Evolutionary conservation across 2,329 filamentous ascomycete genomes (phyloP).

Genomic region (Podosphaera aphanis): DNA sequence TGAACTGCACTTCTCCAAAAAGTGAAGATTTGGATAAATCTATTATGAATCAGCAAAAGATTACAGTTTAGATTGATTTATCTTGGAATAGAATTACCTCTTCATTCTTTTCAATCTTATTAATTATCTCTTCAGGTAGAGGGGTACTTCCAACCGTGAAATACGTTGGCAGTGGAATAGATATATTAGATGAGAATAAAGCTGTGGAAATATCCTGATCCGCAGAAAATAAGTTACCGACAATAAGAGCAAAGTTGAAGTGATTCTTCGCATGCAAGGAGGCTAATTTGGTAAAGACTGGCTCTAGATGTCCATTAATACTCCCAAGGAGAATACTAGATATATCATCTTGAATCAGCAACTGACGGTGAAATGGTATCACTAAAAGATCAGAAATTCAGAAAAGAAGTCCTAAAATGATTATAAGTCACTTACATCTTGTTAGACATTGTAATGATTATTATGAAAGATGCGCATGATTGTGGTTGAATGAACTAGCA

Average conservation of each 20-base stretch:
- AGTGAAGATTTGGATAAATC: constrained; percentile 77
- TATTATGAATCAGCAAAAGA: constrained; percentile 14
- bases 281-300: constrained; percentile 58
- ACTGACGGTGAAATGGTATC: neutral
- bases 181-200: constrained; percentile 49
- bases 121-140: constrained; percentile 47
- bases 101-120: constrained; percentile 50
- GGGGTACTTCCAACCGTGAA: constrained; percentile 57
- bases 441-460: neutral
- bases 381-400: neutral
- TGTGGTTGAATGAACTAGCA: too few relatives aligned
- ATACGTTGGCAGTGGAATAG: constrained; percentile 65
- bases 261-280: constrained; percentile 66
- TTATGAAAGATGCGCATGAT: too few relatives aligned
- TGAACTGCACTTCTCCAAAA: constrained; percentile 64
- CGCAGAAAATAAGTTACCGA: constrained; percentile 59
- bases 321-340: constrained; percentile 43
- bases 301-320: constrained; percentile 53
- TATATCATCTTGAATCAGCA: neutral
- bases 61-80: neutral
- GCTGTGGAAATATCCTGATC: constrained; percentile 34
- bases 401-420: neutral
- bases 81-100: constrained; percentile 20
- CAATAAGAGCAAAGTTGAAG: constrained; percentile 66
- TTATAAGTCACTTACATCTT: neutral